Percentiles rank a stretch among this genome's conserved stretches.
Conservation (phyloP, 2,329 filamentous ascomycete species). For the Exophiala oligosperma region DNA sequence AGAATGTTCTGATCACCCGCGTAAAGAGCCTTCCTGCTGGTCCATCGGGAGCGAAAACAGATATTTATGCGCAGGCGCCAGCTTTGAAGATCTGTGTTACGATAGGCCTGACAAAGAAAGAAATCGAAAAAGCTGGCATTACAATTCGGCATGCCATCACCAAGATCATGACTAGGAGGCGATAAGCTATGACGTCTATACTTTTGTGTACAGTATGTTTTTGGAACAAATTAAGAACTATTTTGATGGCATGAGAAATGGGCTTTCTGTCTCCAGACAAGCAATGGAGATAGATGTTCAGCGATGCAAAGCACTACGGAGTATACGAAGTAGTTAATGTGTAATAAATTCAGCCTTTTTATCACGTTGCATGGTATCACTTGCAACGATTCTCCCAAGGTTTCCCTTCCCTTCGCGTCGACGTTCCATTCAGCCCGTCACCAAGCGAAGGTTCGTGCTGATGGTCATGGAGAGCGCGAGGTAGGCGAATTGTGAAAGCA, state of each 20-base stretch:
- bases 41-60: constrained; percentile 62
- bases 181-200: constrained; percentile 30
- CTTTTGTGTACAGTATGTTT: not conserved
- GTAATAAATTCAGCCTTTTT: too few relatives aligned
- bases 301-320: too few relatives aligned
- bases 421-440: constrained; percentile 9
- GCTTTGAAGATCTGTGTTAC: constrained; percentile 91
- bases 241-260: not conserved
- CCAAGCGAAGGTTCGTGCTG: constrained; percentile 5
- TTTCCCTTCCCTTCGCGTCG: constrained; percentile 8
- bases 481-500: constrained; percentile 3
- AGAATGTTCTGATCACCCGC: constrained; percentile 85
- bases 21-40: constrained; percentile 75
- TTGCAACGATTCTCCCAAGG: not conserved
- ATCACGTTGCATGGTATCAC: not conserved
- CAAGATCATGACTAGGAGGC: constrained; percentile 72
- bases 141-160: constrained; percentile 89
- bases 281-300: too few relatives aligned
- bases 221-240: not conserved
- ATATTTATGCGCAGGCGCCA: constrained; percentile 66
- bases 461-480: constrained; percentile 1
- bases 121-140: constrained; percentile 89
- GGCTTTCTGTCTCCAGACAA: too few relatives aligned
- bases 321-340: too few relatives aligned
- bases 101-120: constrained; percentile 83